Conservation (phyloP, 495 filamentous ascomycete species). For the Penicillium cinerascens region DNA sequence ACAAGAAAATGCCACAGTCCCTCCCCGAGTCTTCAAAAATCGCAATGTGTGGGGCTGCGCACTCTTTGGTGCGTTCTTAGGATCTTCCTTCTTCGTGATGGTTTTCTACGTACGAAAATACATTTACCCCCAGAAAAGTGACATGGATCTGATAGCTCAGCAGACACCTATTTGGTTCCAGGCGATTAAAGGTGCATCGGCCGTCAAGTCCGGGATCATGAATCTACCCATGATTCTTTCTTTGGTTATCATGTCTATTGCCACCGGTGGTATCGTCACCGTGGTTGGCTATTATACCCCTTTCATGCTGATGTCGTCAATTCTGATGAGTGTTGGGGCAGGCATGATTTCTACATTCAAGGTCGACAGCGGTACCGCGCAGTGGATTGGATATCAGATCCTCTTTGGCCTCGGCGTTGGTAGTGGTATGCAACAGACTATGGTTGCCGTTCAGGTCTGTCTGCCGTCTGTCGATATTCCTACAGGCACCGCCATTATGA, state of each 20-base stretch:
- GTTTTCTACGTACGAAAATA: slow-evolving; percentile 25
- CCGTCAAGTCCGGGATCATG: slow-evolving; percentile 29
- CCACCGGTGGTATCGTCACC: slow-evolving; percentile 16
- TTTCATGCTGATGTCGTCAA: slow-evolving; percentile 53
- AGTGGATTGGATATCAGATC: slow-evolving; percentile 29
- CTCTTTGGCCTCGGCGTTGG: slow-evolving; percentile 25
- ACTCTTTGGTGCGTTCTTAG: slow-evolving; percentile 40
- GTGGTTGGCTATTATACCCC: slow-evolving; percentile 41
- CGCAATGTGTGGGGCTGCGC: slow-evolving; percentile 51
- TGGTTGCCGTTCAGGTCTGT: slow-evolving; percentile 62
- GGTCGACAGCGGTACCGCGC: slow-evolving; percentile 3
- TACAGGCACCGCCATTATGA: slow-evolving; percentile 60
- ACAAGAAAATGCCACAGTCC: slow-evolving; percentile 25
- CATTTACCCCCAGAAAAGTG: no score
- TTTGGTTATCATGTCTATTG: slow-evolving; percentile 15
- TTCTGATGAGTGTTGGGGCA: slow-evolving; percentile 57
- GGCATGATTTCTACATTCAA: slow-evolving; percentile 38
- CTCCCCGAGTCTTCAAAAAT: slow-evolving; percentile 45
- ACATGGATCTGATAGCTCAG: no score
- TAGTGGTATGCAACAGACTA: slow-evolving; percentile 28
- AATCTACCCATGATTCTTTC: slow-evolving; percentile 25
- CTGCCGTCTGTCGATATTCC: slow-evolving; percentile 57
- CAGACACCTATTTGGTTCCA: slow-evolving; percentile 41
- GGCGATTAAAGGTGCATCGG: slow-evolving; percentile 25
- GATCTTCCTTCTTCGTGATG: slow-evolving; percentile 40